phyloP scores from a whole-genome alignment of 495 filamentous ascomycete genomes.

The Aspergillus mulundensis region DNA sequence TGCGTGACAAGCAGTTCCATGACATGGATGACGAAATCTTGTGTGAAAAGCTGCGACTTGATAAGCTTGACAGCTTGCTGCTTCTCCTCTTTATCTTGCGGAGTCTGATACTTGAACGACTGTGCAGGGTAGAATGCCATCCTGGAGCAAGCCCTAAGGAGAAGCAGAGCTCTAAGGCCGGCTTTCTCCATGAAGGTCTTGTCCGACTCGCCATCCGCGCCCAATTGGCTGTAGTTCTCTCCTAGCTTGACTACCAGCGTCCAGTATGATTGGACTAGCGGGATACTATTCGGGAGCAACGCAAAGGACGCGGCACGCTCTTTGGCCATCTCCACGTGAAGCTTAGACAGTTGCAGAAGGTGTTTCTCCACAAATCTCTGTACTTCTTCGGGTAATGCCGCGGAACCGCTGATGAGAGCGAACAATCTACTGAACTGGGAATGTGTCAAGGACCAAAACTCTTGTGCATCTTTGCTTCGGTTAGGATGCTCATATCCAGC shows the following conservation, averaged over 20 bases:
- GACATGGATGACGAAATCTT: conserved; percentile 68
- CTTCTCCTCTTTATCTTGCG: conserved; percentile 66
- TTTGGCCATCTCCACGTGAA: conserved; percentile 79
- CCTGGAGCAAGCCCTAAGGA: conserved; percentile 77
- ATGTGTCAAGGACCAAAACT: conserved; percentile 71
- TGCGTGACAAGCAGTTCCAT: conserved; percentile 79
- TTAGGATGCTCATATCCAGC: conserved; percentile 81
- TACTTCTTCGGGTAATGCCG: conserved; percentile 27
- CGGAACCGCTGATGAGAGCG: conserved; percentile 27
- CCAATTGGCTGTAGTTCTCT: conserved; percentile 56
- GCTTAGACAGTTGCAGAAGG: conserved; percentile 80
- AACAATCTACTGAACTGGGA: conserved; percentile 70
- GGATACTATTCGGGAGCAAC: conserved; percentile 69
- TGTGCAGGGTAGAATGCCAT: conserved; percentile 77
- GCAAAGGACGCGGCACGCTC: conserved; percentile 75
- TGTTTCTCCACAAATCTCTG: conserved; percentile 70
- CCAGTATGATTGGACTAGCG: conserved; percentile 80
- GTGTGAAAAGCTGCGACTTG: conserved; percentile 67
- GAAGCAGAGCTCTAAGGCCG: conserved; percentile 71
- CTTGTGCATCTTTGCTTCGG: conserved; percentile 64
- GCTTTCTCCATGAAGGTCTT: conserved; percentile 67
- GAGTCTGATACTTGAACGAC: conserved; percentile 74
- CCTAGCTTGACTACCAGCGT: conserved; percentile 69
- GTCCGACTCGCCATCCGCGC: conserved; percentile 46
- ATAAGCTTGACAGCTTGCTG: conserved; percentile 58